Evolutionary conservation across 2,329 filamentous ascomycete species (phyloP).

Genomic region (Epichloe aotearoae): DNA sequence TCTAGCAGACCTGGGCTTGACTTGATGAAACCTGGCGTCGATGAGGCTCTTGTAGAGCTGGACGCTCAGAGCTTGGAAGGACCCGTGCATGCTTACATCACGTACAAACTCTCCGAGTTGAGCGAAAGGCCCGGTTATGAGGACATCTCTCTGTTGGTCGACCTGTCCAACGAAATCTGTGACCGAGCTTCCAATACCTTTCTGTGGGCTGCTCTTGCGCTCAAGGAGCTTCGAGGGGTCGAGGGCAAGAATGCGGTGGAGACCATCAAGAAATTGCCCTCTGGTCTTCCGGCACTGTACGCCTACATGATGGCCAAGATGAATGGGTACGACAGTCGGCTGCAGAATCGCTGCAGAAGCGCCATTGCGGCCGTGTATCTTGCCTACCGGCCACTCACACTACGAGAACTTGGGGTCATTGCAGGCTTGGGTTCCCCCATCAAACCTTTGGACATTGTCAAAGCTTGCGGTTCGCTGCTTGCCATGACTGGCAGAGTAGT

Average conservation of each 20-base stretch:
- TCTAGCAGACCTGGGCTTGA: conserved; percentile 22
- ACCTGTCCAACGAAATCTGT: conserved; percentile 5
- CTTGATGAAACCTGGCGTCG: conserved; percentile 18
- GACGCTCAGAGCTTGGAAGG: conserved; percentile 21
- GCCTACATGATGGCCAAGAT: conserved; percentile 3
- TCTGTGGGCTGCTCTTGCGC: conserved; percentile 8
- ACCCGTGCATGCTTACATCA: conserved; percentile 25
- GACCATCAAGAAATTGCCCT: conserved; percentile 3
- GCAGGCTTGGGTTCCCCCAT: conserved; percentile 9
- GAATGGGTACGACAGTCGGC: neutral
- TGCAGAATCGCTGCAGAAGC: conserved; percentile 3
- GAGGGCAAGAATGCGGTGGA: conserved; percentile 4
- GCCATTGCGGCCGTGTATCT: conserved; percentile 10
- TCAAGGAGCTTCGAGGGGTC: conserved; percentile 5
- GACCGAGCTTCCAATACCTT: conserved; percentile 10
- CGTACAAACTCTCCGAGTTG: conserved; percentile 16
- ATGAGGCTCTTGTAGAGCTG: conserved; percentile 23
- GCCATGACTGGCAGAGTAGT: conserved; percentile 17
- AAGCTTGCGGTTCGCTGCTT: conserved; percentile 24
- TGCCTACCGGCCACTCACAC: conserved; percentile 21
- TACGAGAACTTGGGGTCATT: conserved; percentile 19
- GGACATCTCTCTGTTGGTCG: conserved; percentile 1
- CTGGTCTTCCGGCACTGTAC: conserved; percentile 4
- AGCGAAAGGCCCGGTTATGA: neutral
- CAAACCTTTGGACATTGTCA: conserved; percentile 14